These are phyloP conservation scores for Stachybotrys chartarum DNA, from an alignment of 2,329 filamentous ascomycete genomes.

Conservation along the genomic window DNA sequence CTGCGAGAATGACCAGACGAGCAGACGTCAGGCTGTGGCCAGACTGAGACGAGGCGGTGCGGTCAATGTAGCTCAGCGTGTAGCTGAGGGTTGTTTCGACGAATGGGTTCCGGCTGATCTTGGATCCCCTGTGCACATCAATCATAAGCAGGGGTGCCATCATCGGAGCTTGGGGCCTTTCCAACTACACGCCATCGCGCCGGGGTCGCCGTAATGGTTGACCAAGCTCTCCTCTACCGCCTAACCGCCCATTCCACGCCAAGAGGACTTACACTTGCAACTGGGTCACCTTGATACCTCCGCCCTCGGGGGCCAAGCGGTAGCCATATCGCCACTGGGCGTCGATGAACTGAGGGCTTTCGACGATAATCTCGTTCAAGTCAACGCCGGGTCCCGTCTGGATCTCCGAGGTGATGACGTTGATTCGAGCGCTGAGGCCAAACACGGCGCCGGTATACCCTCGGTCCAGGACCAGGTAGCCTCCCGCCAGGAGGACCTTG, in stretches of 20 bases:
- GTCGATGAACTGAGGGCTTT: conserved; percentile 83
- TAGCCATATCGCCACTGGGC: conserved; percentile 87
- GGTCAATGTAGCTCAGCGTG: conserved; percentile 71
- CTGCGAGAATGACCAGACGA: conserved; percentile 80
- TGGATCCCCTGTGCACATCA: conserved; percentile 30
- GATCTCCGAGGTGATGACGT: conserved; percentile 52
- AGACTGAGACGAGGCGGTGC: conserved; percentile 26
- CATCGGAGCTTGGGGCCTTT: no score
- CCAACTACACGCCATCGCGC: no score
- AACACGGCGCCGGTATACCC: conserved; percentile 71
- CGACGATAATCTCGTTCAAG: conserved; percentile 69
- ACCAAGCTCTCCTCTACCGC: no score
- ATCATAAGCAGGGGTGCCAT: background rate
- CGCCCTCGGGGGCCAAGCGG: conserved; percentile 58
- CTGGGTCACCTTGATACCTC: conserved; percentile 77
- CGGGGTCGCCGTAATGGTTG: no score
- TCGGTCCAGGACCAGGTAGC: conserved; percentile 89
- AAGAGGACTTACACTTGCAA: conserved; percentile 61
- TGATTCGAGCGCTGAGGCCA: conserved; percentile 61
- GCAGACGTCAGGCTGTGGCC: conserved; percentile 54
- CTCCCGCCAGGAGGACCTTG: conserved; percentile 90
- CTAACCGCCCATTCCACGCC: background rate
- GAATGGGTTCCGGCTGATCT: conserved; percentile 63
- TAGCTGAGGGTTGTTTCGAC: conserved; percentile 88
- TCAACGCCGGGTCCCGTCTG: conserved; percentile 56